phyloP scores from a whole-genome alignment of 179 eudicot genomes.

The Actinidia arguta region DNA sequence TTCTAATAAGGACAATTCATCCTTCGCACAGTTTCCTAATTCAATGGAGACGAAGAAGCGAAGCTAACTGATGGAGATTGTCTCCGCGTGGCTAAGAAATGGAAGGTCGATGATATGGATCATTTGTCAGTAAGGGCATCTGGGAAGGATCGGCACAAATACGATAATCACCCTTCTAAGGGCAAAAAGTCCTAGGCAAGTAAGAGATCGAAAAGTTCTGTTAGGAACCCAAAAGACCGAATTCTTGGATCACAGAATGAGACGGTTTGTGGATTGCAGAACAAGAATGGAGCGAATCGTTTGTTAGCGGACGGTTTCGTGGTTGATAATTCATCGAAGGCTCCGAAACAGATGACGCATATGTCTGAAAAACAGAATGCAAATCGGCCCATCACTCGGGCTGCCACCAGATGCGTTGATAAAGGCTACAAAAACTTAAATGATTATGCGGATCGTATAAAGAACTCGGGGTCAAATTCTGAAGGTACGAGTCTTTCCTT shows the following conservation, averaged over 20 bases:
- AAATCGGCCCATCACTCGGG: constrained; percentile 51
- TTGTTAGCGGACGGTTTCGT: constrained; percentile 36
- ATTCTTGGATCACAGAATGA: constrained; percentile 37
- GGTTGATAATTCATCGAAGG: constrained; percentile 50
- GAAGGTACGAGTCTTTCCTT: constrained; percentile 79
- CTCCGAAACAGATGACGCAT: constrained; percentile 36
- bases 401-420: constrained; percentile 69
- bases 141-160: constrained; percentile 42
- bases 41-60: no score
- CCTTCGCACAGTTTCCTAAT: no score
- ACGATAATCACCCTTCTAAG: constrained; percentile 38
- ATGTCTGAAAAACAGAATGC: constrained; percentile 60
- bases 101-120: constrained; percentile 44
- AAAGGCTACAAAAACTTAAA: constrained; percentile 88
- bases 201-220: constrained; percentile 28
- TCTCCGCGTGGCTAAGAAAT: constrained; percentile 62
- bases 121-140: constrained; percentile 35
- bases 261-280: constrained; percentile 31
- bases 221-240: constrained; percentile 33
- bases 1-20: no score
- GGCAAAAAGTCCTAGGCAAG: constrained; percentile 39
- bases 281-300: constrained; percentile 42
- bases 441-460: constrained; percentile 89
- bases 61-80: constrained; percentile 46
- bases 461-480: constrained; percentile 63